These are phyloP conservation scores for Geopyxis carbonaria DNA, from an alignment of 495 filamentous ascomycete species.

Conservation along the genomic window DNA sequence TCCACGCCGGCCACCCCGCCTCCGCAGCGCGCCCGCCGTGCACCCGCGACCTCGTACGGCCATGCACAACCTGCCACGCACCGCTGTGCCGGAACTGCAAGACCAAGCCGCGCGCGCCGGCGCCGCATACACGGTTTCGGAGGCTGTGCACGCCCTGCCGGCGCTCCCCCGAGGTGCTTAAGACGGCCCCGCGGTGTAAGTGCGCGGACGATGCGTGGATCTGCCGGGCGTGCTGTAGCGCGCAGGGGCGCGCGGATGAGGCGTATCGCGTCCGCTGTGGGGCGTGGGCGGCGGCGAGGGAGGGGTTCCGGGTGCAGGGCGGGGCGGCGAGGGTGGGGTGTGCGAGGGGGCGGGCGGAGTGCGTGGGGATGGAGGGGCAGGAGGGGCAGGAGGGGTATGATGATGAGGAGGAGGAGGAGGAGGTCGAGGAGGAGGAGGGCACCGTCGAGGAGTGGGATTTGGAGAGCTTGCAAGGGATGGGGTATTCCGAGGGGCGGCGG, in stretches of 20 bases:
- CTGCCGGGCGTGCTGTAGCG: constrained; percentile 5
- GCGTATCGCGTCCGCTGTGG: constrained; percentile 7
- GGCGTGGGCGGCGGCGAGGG: not conserved
- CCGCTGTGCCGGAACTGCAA: constrained; percentile 11
- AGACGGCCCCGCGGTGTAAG: not conserved
- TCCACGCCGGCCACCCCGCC: not conserved
- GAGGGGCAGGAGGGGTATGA: not conserved
- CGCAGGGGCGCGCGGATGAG: constrained; percentile 1
- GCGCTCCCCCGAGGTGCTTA: not conserved
- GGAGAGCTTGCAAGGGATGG: constrained; percentile 7
- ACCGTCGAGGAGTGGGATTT: not conserved
- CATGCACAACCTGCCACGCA: not conserved
- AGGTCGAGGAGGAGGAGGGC: constrained; percentile 2
- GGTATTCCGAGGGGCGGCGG: constrained; percentile 5
- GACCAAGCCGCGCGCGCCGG: constrained; percentile 5
- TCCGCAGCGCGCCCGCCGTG: not conserved
- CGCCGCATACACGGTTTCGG: constrained; percentile 7
- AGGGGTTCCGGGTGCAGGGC: not conserved
- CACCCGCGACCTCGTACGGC: not conserved
- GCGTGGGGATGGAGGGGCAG: not conserved
- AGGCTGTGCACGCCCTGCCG: constrained; percentile 12
- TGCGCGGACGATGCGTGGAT: constrained; percentile 11
- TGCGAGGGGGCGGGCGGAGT: constrained; percentile 1
- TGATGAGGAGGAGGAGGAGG: constrained; percentile 1
- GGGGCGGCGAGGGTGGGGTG: not conserved